Evolutionary conservation across 768 basidiomycete species (phyloP), one percentile per base, ranked within the genome.

Genomic region (Boletellus emodensis): DNA sequence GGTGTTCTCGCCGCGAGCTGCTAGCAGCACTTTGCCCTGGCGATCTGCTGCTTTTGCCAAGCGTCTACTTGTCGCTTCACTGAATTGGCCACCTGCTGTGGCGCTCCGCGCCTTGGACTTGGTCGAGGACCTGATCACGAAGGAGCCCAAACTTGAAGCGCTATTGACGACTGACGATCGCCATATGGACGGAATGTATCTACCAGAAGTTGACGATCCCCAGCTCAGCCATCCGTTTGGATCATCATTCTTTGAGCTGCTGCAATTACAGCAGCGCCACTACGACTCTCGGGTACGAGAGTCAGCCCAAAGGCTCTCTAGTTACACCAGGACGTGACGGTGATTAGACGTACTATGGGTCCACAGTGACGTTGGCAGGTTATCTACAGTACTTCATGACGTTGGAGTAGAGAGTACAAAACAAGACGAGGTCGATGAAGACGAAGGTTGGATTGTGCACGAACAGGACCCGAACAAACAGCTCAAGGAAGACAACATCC

Each of bases 11-110:
- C 84, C 90, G 20, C 81, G 83, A 43, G 75, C 76, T 17, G 72
- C 79, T 46, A 79, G 80, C 5, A 70, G 71, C 39, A 64, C 80
- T 24, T 81, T 90, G 22, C 72, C 85, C 54, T 79, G 84, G 79
- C 85, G 92, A 59, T 80, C 85, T 38, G 90, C 93, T 39, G 92
- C 95, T 3, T 98, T 98, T 69, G 79, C 88, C 47, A 98, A 98
- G 71, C 88, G 95, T n/a, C 77, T 98, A 41, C 75, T 95, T 26
- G 78, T 79, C 42, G 84, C 85, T 32, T 81, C 86, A 5, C 74
- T 98, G 36, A 84, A 88, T 62, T 94, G 94, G 84, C 80, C 94
- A 0, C 76, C 90, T 4, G 60, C 69, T 1, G 73, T 79, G 11
- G 82, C 84, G 17, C 70, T 85, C 40, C 83, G 85, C 28, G 75